Conservation (phyloP, 1,284 basidiomycete genomes). For the Tilletia indica region DNA sequence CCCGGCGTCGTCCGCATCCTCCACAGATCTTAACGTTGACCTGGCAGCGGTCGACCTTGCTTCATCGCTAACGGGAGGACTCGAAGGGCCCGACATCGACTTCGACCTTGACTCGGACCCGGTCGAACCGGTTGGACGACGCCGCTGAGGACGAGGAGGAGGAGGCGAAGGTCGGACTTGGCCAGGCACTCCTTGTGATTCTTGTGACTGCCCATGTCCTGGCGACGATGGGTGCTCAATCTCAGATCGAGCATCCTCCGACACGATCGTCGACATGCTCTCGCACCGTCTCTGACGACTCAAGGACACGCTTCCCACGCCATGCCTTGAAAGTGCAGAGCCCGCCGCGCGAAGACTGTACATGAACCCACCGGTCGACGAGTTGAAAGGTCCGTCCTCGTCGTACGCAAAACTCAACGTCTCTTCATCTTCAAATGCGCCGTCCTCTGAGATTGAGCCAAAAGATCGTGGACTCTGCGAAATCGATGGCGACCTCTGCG, state of each 20-base stretch:
- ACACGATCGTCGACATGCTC: conserved; percentile 1
- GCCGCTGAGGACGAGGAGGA: too few species aligned
- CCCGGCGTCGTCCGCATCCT: too few species aligned
- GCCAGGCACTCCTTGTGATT: neutral
- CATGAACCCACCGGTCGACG: neutral
- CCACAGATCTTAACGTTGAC: too few species aligned
- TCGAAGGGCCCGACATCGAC: too few species aligned
- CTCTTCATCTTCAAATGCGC: neutral
- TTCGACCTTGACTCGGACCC: too few species aligned
- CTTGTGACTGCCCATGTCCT: neutral
- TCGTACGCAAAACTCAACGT: neutral
- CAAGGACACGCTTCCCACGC: neutral
- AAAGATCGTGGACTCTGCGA: neutral
- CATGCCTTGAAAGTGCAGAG: neutral
- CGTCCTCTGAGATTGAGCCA: neutral
- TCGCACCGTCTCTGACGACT: neutral
- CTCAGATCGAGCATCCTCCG: neutral
- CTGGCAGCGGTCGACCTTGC: too few species aligned
- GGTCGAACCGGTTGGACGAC: too few species aligned
- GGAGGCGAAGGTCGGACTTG: neutral
- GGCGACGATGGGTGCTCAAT: neutral
- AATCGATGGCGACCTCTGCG: neutral
- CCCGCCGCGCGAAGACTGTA: neutral
- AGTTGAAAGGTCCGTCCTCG: conserved; percentile 5
- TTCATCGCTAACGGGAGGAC: too few species aligned